Evolutionary conservation across 495 filamentous ascomycete genomes (phyloP).

Genomic region (Trichoderma virens): DNA sequence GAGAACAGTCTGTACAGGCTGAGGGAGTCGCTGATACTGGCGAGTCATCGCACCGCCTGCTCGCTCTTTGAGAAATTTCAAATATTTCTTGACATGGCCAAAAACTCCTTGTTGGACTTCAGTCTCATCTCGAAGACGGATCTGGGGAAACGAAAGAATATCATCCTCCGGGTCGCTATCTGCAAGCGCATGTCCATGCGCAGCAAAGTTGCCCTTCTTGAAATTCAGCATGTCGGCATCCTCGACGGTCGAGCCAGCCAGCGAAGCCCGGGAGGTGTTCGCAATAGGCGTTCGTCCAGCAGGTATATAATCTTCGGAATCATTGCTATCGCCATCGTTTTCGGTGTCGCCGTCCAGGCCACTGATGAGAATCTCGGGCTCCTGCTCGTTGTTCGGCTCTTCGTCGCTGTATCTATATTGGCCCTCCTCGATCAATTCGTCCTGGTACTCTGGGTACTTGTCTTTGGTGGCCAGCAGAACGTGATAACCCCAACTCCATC

Average conservation of each 20-base stretch:
- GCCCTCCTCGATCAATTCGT: conserved; percentile 56
- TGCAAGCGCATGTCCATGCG: neutral
- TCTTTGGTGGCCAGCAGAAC: conserved; percentile 76
- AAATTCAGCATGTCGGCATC: conserved; percentile 17
- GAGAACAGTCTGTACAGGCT: conserved; percentile 47
- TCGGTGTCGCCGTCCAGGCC: conserved; percentile 21
- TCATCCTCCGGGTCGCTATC: conserved; percentile 19
- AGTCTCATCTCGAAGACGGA: conserved; percentile 26
- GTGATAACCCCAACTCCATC: conserved; percentile 98
- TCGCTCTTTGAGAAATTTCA: neutral
- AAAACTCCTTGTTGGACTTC: conserved; percentile 22
- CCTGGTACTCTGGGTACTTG: conserved; percentile 54
- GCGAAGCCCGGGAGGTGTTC: conserved; percentile 30
- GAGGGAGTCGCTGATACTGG: conserved; percentile 43
- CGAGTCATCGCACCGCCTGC: conserved; percentile 10
- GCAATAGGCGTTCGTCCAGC: conserved; percentile 40
- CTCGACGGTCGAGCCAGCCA: conserved; percentile 35
- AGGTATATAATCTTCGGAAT: conserved; percentile 35
- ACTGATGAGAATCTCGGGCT: conserved; percentile 24
- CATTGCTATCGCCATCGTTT: conserved; percentile 20
- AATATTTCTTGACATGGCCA: conserved; percentile 17
- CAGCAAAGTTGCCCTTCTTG: conserved; percentile 13
- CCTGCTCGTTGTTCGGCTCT: conserved; percentile 30
- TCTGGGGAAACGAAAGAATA: conserved; percentile 39
- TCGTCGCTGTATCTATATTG: conserved; percentile 53